phyloP scores from a whole-genome alignment of 495 filamentous ascomycete genomes.

The Staphylotrichum tortipilum region DNA sequence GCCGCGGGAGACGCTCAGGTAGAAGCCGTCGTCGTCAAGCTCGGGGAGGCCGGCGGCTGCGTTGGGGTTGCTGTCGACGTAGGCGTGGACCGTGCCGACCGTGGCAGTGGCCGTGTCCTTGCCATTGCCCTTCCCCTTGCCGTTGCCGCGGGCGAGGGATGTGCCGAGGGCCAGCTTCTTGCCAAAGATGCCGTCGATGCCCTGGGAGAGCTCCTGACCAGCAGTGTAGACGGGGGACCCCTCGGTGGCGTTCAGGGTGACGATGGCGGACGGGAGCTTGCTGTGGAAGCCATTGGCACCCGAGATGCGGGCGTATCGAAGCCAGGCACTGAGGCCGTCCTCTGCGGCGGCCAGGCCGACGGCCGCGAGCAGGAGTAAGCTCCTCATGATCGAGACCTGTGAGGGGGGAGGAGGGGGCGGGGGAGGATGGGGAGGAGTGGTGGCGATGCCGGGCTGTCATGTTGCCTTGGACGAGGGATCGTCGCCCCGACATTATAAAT shows the following conservation, averaged over 20 bases:
- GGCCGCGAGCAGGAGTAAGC: constrained; percentile 23
- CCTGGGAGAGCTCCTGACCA: constrained; percentile 50
- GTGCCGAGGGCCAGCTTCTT: constrained; percentile 29
- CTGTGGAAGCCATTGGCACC: constrained; percentile 22
- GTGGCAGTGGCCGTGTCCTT: no score
- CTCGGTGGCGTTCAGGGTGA: constrained; percentile 45
- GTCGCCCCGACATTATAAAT: not conserved
- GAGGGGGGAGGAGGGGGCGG: no score
- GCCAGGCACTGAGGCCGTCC: constrained; percentile 53
- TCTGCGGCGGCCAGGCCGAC: constrained; percentile 41
- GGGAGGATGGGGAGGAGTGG: not conserved
- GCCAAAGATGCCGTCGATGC: constrained; percentile 47
- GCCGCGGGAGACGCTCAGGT: constrained; percentile 39
- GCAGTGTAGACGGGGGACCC: constrained; percentile 50
- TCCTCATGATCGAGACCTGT: constrained; percentile 21
- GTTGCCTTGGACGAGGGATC: not conserved
- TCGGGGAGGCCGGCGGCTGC: constrained; percentile 24
- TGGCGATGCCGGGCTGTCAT: not conserved
- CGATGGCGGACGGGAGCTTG: constrained; percentile 41
- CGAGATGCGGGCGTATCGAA: constrained; percentile 53
- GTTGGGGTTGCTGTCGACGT: constrained; percentile 22
- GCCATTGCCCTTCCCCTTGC: no score
- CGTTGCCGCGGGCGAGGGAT: constrained; percentile 5
- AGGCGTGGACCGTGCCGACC: constrained; percentile 50
- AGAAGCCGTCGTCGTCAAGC: constrained; percentile 57